A percentile compares a stretch with the other conserved stretches of the same genome.
phyloP scores from a whole-genome alignment of 2,329 filamentous ascomycete species.

The Sporothrix pallida region DNA sequence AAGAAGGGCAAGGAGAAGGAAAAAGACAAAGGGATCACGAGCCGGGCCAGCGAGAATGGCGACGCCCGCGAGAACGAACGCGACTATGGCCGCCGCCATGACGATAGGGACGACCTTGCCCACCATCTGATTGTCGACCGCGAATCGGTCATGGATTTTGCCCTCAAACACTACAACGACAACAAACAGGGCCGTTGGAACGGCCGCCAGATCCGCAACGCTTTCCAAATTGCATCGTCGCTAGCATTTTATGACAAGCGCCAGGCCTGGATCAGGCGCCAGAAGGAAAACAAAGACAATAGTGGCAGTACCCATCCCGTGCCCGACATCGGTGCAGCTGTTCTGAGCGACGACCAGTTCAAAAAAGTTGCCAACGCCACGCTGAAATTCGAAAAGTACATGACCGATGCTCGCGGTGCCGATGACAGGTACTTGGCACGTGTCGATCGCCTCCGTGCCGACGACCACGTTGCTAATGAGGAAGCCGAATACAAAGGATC shows the following conservation, averaged over 20 bases:
- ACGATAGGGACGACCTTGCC: slow-evolving; percentile 19
- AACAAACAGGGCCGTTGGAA: slow-evolving; percentile 36
- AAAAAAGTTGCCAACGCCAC: slow-evolving; percentile 23
- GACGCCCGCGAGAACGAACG: not conserved
- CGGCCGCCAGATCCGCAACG: slow-evolving; percentile 50
- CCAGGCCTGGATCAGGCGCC: slow-evolving; percentile 28
- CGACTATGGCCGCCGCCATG: not conserved
- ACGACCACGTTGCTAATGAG: slow-evolving; percentile 24
- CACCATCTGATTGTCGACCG: slow-evolving; percentile 27
- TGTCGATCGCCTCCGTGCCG: slow-evolving; percentile 28
- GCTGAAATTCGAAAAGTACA: slow-evolving; percentile 29
- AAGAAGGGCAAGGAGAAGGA: too few species aligned
- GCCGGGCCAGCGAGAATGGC: not conserved
- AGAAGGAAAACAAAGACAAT: slow-evolving; percentile 4
- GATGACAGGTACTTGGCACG: slow-evolving; percentile 17
- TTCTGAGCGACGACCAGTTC: slow-evolving; percentile 30
- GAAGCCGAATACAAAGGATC: not conserved
- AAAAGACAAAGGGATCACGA: not conserved
- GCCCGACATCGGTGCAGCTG: slow-evolving; percentile 13
- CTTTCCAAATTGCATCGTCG: slow-evolving; percentile 41
- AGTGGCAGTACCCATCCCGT: not conserved
- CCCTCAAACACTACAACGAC: slow-evolving; percentile 28
- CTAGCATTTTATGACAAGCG: slow-evolving; percentile 37
- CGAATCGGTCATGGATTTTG: slow-evolving; percentile 32
- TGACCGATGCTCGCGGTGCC: slow-evolving; percentile 30